Base-by-base conservation (phyloP, 345 rosid genomes). In the Draba incana region DNA sequence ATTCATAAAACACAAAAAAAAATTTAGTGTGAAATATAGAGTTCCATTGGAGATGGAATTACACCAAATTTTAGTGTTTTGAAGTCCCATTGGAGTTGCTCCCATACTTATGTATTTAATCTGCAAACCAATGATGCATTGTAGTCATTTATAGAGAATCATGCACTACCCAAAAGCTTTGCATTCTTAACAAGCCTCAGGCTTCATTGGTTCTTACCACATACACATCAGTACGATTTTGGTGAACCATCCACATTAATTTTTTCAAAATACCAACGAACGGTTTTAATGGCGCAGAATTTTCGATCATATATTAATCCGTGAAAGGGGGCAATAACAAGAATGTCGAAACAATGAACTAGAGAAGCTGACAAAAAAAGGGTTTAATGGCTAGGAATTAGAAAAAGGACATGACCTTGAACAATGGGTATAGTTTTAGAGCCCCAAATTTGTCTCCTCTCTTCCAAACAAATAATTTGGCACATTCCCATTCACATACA, bases 381-480 rank as follows among this genome's bases (percentile, higher is more conserved):
- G 31, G 47, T 37, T 38, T n/a, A 47, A 20, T 39, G 59, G 70
- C 70, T 72, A 56, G 65, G 65, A 64, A 10, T 57, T 66, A 3
- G 0, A 2, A 15, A 64, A 58, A 55, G 69, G 52, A 75, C 58
- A 44, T 3, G 35, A 60, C 49, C 35, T 70, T 42, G 42, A 51
- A 59, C 43, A 16, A 37, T 60, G 54, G 20, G 24, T 33, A 58
- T 27, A 47, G 64, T 68, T 38, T 58, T 68, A 28, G 78, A 75
- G 78, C 78, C 74, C 62, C 74, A 62, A 68, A 14, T 75, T 74
- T 75, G 78, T 61, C 64, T 75, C 74, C 51, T 62, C 41, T 39
- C 68, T 57, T 62, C 38, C 78, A 54, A 55, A 68, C 69, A 74
- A 53, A 74, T 45, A 60, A 23, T 30, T 66, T 73, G 54, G 66